Conservation (phyloP, 306 rosid species). For the Inga leiocalycina region DNA sequence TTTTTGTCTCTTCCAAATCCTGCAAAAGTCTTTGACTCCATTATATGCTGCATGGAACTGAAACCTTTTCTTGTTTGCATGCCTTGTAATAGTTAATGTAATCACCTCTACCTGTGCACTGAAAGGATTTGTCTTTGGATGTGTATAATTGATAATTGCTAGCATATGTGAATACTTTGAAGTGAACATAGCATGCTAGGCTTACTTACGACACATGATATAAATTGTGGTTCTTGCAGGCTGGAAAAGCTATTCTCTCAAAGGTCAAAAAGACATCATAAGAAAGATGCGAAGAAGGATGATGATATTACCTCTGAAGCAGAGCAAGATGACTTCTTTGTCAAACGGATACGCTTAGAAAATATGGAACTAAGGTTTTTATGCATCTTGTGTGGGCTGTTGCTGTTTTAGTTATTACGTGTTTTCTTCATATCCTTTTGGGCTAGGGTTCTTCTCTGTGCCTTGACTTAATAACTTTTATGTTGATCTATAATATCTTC, state of each 20-base stretch:
- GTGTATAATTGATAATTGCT: background rate
- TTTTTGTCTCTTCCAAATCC: background rate
- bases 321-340: slow-evolving; percentile 48
- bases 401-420: background rate
- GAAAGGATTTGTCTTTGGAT: background rate
- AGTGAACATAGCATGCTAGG: background rate
- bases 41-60: background rate
- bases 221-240: slow-evolving; percentile 49
- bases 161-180: background rate
- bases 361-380: slow-evolving; percentile 76
- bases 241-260: slow-evolving; percentile 50
- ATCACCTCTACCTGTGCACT: background rate
- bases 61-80: slow-evolving; percentile 2
- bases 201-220: background rate
- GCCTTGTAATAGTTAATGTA: background rate
- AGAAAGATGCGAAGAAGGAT: slow-evolving; percentile 52
- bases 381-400: slow-evolving; percentile 15
- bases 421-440: background rate
- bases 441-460: background rate
- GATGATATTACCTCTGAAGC: slow-evolving; percentile 44
- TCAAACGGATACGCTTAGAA: slow-evolving; percentile 79
- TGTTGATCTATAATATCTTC: slow-evolving; percentile 6
- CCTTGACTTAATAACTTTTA: background rate
- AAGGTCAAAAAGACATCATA: slow-evolving; percentile 34
- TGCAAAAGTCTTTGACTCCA: background rate